Conservation (phyloP, 495 filamentous ascomycete genomes). For the Penicillium diatomitis region DNA sequence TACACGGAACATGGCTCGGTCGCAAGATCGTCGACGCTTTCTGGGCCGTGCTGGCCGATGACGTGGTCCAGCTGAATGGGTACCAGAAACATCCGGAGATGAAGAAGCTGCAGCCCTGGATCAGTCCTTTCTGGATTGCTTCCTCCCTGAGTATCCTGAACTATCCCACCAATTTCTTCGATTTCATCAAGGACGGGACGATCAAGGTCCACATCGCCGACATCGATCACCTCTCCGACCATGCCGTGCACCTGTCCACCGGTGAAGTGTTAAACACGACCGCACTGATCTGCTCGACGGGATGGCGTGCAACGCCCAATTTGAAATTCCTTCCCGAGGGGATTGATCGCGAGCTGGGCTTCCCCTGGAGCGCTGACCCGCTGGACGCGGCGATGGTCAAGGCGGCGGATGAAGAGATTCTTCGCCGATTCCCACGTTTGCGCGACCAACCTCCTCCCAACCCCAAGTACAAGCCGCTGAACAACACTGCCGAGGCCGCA, state of each 20-base stretch:
- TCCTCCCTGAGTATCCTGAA: slow-evolving; percentile 59
- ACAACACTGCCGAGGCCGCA: slow-evolving; percentile 21
- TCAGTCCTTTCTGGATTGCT: slow-evolving; percentile 53
- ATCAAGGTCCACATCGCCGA: slow-evolving; percentile 56
- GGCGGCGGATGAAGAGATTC: slow-evolving; percentile 57
- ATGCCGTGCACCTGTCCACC: slow-evolving; percentile 46
- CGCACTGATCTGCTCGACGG: slow-evolving; percentile 62
- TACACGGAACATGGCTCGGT: slow-evolving; percentile 60
- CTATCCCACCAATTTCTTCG: slow-evolving; percentile 57
- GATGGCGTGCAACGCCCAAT: slow-evolving; percentile 55
- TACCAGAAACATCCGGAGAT: slow-evolving; percentile 55
- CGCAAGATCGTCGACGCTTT: slow-evolving; percentile 59
- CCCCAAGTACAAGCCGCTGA: slow-evolving; percentile 20
- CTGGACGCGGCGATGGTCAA: slow-evolving; percentile 17
- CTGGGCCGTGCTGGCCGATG: slow-evolving; percentile 52
- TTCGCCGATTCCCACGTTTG: slow-evolving; percentile 56
- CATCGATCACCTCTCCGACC: slow-evolving; percentile 39
- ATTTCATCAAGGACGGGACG: slow-evolving; percentile 46
- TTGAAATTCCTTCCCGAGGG: slow-evolving; percentile 53
- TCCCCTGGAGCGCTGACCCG: slow-evolving; percentile 26
- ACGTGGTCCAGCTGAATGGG: slow-evolving; percentile 49
- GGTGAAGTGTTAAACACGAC: slow-evolving; percentile 42
- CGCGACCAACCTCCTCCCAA: slow-evolving; percentile 29
- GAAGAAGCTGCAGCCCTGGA: slow-evolving; percentile 59
- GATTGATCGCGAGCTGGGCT: slow-evolving; percentile 30